Percentiles rank a stretch among this genome's conserved stretches.
These are phyloP conservation scores for Chlamydomonas applanata DNA, from an alignment of 139 green algal species.

Conservation along the genomic window DNA sequence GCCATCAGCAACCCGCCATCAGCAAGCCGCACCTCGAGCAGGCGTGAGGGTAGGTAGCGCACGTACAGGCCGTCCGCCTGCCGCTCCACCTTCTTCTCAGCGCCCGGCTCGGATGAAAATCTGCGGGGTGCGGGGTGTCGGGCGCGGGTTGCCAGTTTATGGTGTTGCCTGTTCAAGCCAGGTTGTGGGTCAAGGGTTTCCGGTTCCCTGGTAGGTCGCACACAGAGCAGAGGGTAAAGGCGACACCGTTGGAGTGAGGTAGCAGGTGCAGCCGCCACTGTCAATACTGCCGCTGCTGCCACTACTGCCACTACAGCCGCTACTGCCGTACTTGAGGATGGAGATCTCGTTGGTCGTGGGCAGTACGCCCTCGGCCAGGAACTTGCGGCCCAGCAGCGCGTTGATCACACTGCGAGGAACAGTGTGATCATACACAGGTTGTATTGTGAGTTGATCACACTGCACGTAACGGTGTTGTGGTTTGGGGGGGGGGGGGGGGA, in stretches of 20 bases:
- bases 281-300: too few species aligned
- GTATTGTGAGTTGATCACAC: too few species aligned
- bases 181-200: too few species aligned
- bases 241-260: too few species aligned
- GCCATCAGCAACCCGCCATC: too few species aligned
- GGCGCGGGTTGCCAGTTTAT: too few species aligned
- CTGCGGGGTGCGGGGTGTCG: too few species aligned
- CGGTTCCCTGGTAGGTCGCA: too few species aligned
- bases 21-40: conserved; percentile 57
- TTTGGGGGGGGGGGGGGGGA: background rate
- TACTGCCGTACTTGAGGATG: conserved; percentile 78
- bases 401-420: conserved; percentile 91
- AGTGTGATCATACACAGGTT: background rate
- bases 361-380: conserved; percentile 90
- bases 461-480: background rate
- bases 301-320: too few species aligned
- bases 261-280: too few species aligned
- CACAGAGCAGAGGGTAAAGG: too few species aligned
- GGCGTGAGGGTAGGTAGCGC: conserved; percentile 66
- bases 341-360: conserved; percentile 99
- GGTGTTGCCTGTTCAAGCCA: too few species aligned
- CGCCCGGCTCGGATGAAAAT: conserved; percentile 16
- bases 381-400: conserved; percentile 79
- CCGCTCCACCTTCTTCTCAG: conserved; percentile 39
- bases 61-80: conserved; percentile 83